Base-by-base conservation (phyloP, 306 rosid species). In the Medicago lupulina region DNA sequence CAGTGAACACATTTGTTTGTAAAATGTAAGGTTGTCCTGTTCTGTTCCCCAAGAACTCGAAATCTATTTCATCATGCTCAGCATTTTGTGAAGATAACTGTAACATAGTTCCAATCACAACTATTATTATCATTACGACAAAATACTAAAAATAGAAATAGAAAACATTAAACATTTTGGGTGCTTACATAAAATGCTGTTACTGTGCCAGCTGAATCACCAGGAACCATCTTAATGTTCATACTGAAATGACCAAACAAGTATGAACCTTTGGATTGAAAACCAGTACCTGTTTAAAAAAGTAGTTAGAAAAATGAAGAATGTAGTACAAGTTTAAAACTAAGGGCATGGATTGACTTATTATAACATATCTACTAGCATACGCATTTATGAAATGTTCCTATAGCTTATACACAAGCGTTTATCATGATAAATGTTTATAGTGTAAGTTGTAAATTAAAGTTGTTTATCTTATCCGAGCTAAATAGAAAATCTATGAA, bases 31-130 rank as follows among this genome's bases (percentile, higher is more conserved):
- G 98, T 64, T 90, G 98, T 14, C 98, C 98, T 8, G 98, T 75
- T 70, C 98, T 87, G 89, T 94, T 94, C 1, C 98, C 98, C 80
- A 94, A 79, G 88, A 94, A 94, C 89, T 94, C 98, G 28, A 90
- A 94, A 60, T 94, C 98, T 70, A 94, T 94, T 67, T 94, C 98
- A 72, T 94, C 98, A 13, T 94, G 97, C 84, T 90, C 98, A 4
- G 89, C 50, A 84, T 91, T 92, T 67, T 83, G 83, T 1, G 98
- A 94, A 58, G 98, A 94, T 31, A 94, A 66, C 98, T 94, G 87
- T 67, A 70, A 41, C 41, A 54, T 10, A 19, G 39, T 79, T 53
- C 17, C 63, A 76, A 57, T 2, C 19, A 63, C 10, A 21, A 53
- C 55, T 21, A 21, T 21, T 21, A 21, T 21, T 21, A 21, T 21